Conservation (phyloP, 1,139 yeast genomes). For the Yamadazyma buinensis region DNA sequence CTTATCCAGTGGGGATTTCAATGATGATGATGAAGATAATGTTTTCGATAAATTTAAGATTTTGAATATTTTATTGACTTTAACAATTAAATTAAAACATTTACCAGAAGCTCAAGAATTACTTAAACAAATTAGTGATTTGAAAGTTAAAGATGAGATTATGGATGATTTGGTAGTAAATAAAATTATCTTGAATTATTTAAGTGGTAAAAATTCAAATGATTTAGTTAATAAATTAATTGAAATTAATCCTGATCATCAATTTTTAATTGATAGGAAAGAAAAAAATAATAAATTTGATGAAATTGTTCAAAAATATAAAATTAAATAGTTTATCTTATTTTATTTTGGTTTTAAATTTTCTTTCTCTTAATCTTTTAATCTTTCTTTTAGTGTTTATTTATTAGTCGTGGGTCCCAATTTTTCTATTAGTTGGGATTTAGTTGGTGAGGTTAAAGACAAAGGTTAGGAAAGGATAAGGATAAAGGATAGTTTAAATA, state of each 20-base stretch:
- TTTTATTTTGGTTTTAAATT: too few species aligned
- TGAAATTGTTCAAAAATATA: conserved; percentile 53
- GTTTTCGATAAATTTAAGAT: conserved; percentile 34
- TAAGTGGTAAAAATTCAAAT: conserved; percentile 34
- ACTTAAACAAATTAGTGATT: conserved; percentile 36
- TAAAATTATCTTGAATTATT: conserved; percentile 50
- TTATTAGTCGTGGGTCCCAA: too few species aligned
- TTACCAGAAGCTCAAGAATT: conserved; percentile 46
- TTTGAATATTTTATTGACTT: conserved; percentile 36
- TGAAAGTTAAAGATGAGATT: conserved; percentile 26
- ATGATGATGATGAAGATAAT: too few species aligned
- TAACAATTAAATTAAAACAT: conserved; percentile 44
- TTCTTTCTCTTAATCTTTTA: not conserved
- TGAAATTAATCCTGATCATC: conserved; percentile 45
- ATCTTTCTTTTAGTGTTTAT: too few species aligned
- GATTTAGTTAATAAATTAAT: conserved; percentile 38
- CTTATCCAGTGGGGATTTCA: conserved; percentile 44
- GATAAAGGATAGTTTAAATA: too few species aligned
- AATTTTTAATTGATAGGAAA: conserved; percentile 45
- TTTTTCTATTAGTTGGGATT: too few species aligned
- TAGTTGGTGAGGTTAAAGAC: too few species aligned
- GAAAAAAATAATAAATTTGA: conserved; percentile 55
- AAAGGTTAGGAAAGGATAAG: too few species aligned
- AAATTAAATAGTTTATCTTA: not conserved
- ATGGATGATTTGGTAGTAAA: conserved; percentile 56